These are phyloP conservation scores for Periconia digitata DNA, from an alignment of 2,329 filamentous ascomycete genomes.

Conservation along the genomic window DNA sequence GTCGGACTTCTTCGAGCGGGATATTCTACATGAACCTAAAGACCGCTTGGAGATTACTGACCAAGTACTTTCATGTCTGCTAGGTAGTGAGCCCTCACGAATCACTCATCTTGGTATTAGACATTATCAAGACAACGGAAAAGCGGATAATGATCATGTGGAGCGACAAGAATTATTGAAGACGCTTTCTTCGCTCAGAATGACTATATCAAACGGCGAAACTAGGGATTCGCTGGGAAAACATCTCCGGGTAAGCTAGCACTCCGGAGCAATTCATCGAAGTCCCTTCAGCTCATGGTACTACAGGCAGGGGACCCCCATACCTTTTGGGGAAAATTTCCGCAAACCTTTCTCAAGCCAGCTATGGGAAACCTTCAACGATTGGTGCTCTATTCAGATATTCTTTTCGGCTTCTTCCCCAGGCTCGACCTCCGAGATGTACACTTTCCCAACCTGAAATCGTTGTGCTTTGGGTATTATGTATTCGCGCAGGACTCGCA, in stretches of 20 bases:
- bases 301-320: slow-evolving; percentile 1
- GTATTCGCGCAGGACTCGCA: slow-evolving; percentile 8
- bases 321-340: slow-evolving; percentile 3
- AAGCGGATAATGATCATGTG: neutral
- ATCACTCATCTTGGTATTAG: slow-evolving; percentile 1
- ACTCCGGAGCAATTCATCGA: no score
- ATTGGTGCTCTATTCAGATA: slow-evolving; percentile 9
- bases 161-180: neutral
- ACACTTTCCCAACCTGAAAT: slow-evolving; percentile 6
- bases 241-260: no score
- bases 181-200: slow-evolving; percentile 2
- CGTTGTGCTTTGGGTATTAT: slow-evolving; percentile 6
- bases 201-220: slow-evolving; percentile 7
- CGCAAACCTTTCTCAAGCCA: slow-evolving; percentile 3
- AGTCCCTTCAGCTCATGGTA: no score
- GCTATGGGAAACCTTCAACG: neutral
- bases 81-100: no score
- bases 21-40: neutral
- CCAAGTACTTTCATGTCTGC: neutral
- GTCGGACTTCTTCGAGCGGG: neutral
- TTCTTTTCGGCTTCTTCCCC: slow-evolving; percentile 8
- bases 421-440: slow-evolving; percentile 7
- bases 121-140: neutral
- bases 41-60: neutral
- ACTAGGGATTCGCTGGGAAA: neutral